These are phyloP conservation scores for Thuidium tamariscinum DNA, from an alignment of 225 moss, liverwort and hornwort species.

Conservation along the genomic window DNA sequence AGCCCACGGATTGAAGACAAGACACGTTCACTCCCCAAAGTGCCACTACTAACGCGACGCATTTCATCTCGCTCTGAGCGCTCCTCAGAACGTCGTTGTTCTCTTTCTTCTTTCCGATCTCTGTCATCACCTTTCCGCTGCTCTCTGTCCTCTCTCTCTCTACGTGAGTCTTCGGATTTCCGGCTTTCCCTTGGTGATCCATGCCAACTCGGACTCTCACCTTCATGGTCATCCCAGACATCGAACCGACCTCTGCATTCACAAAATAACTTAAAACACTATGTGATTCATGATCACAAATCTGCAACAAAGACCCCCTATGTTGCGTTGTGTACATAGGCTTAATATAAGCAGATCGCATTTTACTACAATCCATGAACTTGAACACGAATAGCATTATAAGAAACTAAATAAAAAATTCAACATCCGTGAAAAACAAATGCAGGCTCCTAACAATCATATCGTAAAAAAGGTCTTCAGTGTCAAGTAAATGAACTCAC, in stretches of 20 bases:
- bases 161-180: constrained; percentile 36
- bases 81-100: constrained; percentile 41
- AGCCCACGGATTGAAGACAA: constrained; percentile 35
- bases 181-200: constrained; percentile 34
- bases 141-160: constrained; percentile 42
- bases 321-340: neutral
- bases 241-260: constrained; percentile 63
- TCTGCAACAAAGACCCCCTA: neutral
- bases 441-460: neutral
- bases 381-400: neutral
- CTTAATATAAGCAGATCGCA: neutral
- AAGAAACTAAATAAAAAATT: neutral
- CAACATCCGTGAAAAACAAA: neutral
- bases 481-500: constrained; percentile 18
- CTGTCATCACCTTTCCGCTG: constrained; percentile 37
- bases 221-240: constrained; percentile 55
- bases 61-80: constrained; percentile 48
- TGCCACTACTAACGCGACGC: constrained; percentile 32
- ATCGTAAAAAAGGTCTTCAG: neutral
- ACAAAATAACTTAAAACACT: neutral
- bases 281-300: neutral
- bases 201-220: constrained; percentile 48
- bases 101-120: constrained; percentile 48
- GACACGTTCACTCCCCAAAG: constrained; percentile 34
- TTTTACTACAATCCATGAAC: neutral